phyloP scores from a whole-genome alignment of 805 yeast species.

The Millerozyma acaciae region DNA sequence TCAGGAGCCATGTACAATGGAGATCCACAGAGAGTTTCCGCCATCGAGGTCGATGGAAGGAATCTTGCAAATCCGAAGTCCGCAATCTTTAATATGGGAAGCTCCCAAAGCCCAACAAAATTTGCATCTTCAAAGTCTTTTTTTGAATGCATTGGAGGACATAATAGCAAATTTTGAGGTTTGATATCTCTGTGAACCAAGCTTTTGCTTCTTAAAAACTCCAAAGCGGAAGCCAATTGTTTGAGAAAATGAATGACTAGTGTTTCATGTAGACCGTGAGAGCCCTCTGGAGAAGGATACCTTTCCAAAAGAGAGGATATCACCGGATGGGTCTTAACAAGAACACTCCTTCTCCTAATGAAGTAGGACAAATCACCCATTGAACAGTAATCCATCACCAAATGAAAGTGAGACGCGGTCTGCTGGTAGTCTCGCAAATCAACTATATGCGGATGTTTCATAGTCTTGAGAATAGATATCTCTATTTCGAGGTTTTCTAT shows the following conservation, averaged over 20 bases:
- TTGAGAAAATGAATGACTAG: constrained; percentile 80
- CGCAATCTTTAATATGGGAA: constrained; percentile 89
- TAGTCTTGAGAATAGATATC: constrained; percentile 78
- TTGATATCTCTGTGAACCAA: constrained; percentile 93
- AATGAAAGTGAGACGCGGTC: constrained; percentile 73
- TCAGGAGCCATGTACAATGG: constrained; percentile 99
- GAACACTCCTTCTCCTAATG: constrained; percentile 70
- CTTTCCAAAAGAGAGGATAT: constrained; percentile 70
- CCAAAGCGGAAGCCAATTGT: constrained; percentile 80
- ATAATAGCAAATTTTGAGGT: constrained; percentile 82
- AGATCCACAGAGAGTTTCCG: constrained; percentile 96
- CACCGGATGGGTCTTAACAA: constrained; percentile 71
- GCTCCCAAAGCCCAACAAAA: constrained; percentile 77
- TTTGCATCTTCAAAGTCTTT: constrained; percentile 53
- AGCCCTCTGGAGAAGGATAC: constrained; percentile 77
- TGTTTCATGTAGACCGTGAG: constrained; percentile 75
- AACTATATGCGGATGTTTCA: constrained; percentile 92
- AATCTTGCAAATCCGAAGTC: constrained; percentile 98
- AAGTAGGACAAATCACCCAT: constrained; percentile 90
- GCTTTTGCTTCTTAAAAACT: constrained; percentile 76
- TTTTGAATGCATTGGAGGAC: constrained; percentile 73
- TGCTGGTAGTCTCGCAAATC: constrained; percentile 78
- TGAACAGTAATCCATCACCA: constrained; percentile 95
- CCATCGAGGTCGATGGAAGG: constrained; percentile 88
- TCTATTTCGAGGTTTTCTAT: constrained; percentile 91